Evolutionary conservation across 1,284 basidiomycete species (phyloP), one percentile per base, ranked within the genome.

Genomic region (Sparassis latifolia): DNA sequence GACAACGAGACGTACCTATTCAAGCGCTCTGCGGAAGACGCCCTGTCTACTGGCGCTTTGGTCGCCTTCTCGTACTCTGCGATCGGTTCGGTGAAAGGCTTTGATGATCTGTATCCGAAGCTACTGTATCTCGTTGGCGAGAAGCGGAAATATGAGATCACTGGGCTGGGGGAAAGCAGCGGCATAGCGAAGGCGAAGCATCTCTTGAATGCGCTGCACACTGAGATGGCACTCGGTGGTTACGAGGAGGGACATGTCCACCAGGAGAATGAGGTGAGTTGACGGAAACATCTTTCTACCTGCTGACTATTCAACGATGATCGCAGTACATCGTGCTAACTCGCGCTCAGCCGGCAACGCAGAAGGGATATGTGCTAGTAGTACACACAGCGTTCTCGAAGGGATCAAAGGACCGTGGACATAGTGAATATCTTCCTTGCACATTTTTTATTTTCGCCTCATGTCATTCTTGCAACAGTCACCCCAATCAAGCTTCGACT

Each of bases 101-200:
- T 95, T 62, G 94, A 97, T 63, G 94, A 97, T 61, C 69, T 97
- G n/a, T 97, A 97, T 65, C 93, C 94, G 4, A 92, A 92, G 66
- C 70, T 95, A 20, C 69, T 97, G 40, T 82, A 96, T 65, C 75
- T 97, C 35, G 95, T 97, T 10, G 74, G 73, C 10, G 94, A 97
- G 67, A 86, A 80, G 60, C 75, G 92, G 54, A 67, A 71, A 59
- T 97, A 97, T 63, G 86, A 90, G 58, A 62, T 75, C 42, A 80
- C 71, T 35, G 71, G 72, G 4, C 65, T 79, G 10, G 77, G 70
- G 10, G 72, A 77, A 49, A 65, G 70, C 27, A 82, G 80, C 47
- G 89, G 89, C 1, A 93, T 97, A 58, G 85, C 87, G 5, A 78
- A 69, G 49, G 82, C 87, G 47, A 97, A 97, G 75, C 75, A 90